Evolutionary conservation across 805 yeast species (phyloP).

Genomic region (Saturnispora sekii): DNA sequence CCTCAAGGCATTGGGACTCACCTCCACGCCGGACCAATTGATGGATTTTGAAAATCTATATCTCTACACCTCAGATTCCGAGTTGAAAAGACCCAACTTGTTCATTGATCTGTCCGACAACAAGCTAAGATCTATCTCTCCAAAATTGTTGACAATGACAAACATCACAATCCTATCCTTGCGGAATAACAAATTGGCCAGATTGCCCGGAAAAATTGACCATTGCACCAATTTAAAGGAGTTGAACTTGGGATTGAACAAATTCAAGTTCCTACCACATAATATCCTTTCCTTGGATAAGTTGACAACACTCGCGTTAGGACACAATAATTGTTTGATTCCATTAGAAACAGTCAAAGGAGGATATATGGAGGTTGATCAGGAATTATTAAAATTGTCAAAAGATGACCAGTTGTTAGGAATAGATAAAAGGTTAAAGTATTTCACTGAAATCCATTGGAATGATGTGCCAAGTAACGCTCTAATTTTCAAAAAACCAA

Average conservation of each 20-base stretch:
- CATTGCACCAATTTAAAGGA: slow-evolving; percentile 35
- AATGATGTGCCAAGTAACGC: slow-evolving; percentile 3
- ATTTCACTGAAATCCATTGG: slow-evolving; percentile 24
- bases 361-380: slow-evolving; percentile 10
- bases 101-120: slow-evolving; percentile 47
- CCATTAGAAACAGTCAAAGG: slow-evolving; percentile 12
- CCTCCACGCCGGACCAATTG: slow-evolving; percentile 46
- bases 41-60: slow-evolving; percentile 48
- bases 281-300: slow-evolving; percentile 38
- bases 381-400: slow-evolving; percentile 21
- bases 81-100: slow-evolving; percentile 28
- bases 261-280: slow-evolving; percentile 41
- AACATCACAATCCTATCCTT: slow-evolving; percentile 43
- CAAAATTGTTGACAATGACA: slow-evolving; percentile 39
- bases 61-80: slow-evolving; percentile 26
- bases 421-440: slow-evolving; percentile 14
- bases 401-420: not conserved
- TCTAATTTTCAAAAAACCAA: no score
- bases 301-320: slow-evolving; percentile 33
- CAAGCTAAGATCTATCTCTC: slow-evolving; percentile 38
- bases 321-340: slow-evolving; percentile 45
- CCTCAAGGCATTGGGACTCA: slow-evolving; percentile 38
- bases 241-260: slow-evolving; percentile 42
- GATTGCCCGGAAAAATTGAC: slow-evolving; percentile 39
- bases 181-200: slow-evolving; percentile 39